These are phyloP conservation scores for Aspergillus funiculosus DNA, from an alignment of 495 filamentous ascomycete genomes.

Conservation along the genomic window DNA sequence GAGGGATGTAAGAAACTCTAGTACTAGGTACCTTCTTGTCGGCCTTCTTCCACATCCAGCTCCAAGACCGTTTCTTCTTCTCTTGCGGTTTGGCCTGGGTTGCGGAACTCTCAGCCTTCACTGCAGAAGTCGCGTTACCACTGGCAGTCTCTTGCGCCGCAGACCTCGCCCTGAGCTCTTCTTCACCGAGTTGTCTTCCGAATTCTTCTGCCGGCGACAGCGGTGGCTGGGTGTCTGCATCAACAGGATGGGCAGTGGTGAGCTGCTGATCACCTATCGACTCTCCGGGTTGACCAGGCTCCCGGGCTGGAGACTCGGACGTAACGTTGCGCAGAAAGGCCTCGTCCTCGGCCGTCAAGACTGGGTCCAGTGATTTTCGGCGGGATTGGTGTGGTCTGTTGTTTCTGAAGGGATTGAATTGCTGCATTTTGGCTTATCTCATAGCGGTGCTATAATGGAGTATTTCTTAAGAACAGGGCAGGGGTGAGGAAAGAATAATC, in stretches of 20 bases:
- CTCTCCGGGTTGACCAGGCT: too few species aligned
- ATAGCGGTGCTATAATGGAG: neutral
- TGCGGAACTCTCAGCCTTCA: conserved; percentile 20
- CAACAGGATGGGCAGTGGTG: too few species aligned
- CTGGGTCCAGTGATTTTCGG: conserved; percentile 38
- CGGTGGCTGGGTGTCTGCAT: conserved; percentile 22
- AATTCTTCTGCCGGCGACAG: conserved; percentile 37
- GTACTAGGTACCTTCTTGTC: conserved; percentile 43
- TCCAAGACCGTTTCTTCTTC: conserved; percentile 45
- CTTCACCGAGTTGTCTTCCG: conserved; percentile 33
- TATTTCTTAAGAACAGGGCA: neutral
- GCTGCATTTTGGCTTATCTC: conserved; percentile 30
- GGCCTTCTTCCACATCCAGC: conserved; percentile 38
- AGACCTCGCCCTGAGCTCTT: conserved; percentile 25
- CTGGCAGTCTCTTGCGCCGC: conserved; percentile 16
- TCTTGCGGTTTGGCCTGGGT: too few species aligned
- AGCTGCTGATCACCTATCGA: too few species aligned
- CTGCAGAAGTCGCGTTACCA: conserved; percentile 4
- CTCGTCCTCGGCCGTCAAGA: conserved; percentile 52
- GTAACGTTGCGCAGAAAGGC: conserved; percentile 48
- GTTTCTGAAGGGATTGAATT: conserved; percentile 41
- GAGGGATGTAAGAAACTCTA: too few species aligned
- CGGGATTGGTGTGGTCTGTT: conserved; percentile 23
- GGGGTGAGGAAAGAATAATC: too few species aligned
- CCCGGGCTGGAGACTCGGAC: conserved; percentile 23